Percentiles rank a stretch among this genome's conserved stretches.
These are phyloP conservation scores for Globisporangium middletonii DNA, from an alignment of 352 stramenopile genomes.

Conservation along the genomic window DNA sequence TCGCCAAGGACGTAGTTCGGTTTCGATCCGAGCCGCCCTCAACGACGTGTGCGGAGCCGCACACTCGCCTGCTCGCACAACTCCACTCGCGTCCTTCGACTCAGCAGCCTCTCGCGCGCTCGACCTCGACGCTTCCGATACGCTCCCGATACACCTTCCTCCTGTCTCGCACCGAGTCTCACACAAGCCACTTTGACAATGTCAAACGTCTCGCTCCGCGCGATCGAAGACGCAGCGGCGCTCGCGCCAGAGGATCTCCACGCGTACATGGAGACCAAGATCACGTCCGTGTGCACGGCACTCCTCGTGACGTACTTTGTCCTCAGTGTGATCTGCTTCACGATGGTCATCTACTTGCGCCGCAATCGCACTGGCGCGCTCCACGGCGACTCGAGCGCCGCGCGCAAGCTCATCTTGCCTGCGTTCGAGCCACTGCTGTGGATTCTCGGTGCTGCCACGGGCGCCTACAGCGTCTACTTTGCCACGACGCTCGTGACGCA, in stretches of 20 bases:
- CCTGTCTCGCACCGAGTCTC: no score
- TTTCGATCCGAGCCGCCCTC: no score
- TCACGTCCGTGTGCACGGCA: slow-evolving; percentile 26
- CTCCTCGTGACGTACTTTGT: slow-evolving; percentile 30
- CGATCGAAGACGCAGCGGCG: neutral
- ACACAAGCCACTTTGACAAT: neutral
- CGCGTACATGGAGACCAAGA: slow-evolving; percentile 11
- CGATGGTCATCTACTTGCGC: slow-evolving; percentile 37
- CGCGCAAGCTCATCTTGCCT: slow-evolving; percentile 36
- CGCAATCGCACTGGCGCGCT: slow-evolving; percentile 29
- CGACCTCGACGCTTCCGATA: no score
- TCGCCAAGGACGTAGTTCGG: no score
- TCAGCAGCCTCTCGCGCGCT: no score
- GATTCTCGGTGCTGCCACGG: slow-evolving; percentile 15
- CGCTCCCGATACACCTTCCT: no score
- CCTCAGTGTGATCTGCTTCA: slow-evolving; percentile 26
- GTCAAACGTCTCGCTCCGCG: neutral
- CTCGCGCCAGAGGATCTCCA: neutral
- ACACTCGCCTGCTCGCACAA: no score
- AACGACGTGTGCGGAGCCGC: no score
- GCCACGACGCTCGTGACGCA: slow-evolving; percentile 18
- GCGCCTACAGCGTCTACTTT: slow-evolving; percentile 28
- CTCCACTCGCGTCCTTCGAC: no score
- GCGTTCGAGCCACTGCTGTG: slow-evolving; percentile 70
- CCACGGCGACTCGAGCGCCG: slow-evolving; percentile 29